Evolutionary conservation across 208 protist genomes (phyloP), one percentile per base, ranked within the genome.

Genomic region (Borovskyia barvae): DNA sequence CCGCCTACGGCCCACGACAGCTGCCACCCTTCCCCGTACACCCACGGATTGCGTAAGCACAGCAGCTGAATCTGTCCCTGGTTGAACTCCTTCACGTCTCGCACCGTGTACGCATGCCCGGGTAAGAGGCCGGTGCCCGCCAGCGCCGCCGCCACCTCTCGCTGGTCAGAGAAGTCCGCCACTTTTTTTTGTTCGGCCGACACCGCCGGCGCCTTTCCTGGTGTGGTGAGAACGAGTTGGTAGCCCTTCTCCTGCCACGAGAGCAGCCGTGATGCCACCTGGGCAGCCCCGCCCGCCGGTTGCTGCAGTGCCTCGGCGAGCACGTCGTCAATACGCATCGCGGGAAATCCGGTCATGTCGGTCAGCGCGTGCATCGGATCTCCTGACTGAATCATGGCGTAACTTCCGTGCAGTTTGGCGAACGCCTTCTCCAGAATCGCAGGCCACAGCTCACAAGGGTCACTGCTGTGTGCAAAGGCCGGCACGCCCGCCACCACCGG

Each of bases 351-450:
- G 7, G 75, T 86, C 75, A 94, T 80, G 71, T 96, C 90, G 0
- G 81, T 82, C 42, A 96, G 71, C 30, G 83, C 90, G 58, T 94
- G 85, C 43, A 92, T 74, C 32, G 87, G 87, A 43, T 97, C 87
- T n/a, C 91, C 91, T 15, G 84, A 85, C 43, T 81, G 69, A 24
- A 97, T 85, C 64, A 72, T 66, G 22, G 77, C 77, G 77, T 95
- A 97, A 69, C 75, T 84, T 52, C 76, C 70, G 66, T 94, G 75
- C 40, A 96, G 45, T 76, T 97, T 97, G 29, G 90, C 90, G 52
- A 87, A 97, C 5, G 92, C 92, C 83, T 97, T 97, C 62, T 97
- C 75, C 12, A 95, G 66, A 46, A 97, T 74, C 19, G 79, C 66
- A 2, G 87, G 74, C 92, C 92, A 97, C 55, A 96, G 48, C 80